phyloP scores from a whole-genome alignment of 2,329 filamentous ascomycete species.

The Emericellopsis atlantica region DNA sequence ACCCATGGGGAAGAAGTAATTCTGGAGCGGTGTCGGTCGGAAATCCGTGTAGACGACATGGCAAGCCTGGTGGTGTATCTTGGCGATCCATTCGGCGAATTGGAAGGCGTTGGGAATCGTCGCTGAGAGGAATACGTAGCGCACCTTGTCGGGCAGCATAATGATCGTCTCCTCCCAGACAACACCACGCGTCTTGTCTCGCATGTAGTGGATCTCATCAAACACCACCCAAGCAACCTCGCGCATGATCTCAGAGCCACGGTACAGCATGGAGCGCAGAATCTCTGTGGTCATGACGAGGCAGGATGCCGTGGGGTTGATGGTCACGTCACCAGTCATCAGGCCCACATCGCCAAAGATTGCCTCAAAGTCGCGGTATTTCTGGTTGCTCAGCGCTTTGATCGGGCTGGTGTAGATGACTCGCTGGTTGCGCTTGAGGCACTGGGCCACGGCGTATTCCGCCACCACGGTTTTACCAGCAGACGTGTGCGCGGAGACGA shows the following conservation, averaged over 20 bases:
- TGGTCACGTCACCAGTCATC: conserved; percentile 98
- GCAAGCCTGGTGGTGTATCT: conserved; percentile 93
- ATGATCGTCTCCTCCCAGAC: conserved; percentile 99
- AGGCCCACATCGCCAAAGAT: conserved; percentile 95
- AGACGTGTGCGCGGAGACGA: conserved; percentile 94
- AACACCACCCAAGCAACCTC: conserved; percentile 98
- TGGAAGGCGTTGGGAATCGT: conserved; percentile 99
- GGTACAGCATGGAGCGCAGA: conserved; percentile 94
- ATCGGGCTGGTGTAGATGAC: conserved; percentile 99
- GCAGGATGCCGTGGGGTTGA: conserved; percentile 96
- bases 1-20: conserved; percentile 93
- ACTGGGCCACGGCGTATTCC: conserved; percentile 96
- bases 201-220: conserved; percentile 97
- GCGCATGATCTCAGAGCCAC: conserved; percentile 97
- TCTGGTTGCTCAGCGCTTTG: conserved; percentile 97
- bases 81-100: conserved; percentile 98
- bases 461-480: conserved; percentile 97
- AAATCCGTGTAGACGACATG: conserved; percentile 99
- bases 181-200: conserved; percentile 86
- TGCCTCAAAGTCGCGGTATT: conserved; percentile 90
- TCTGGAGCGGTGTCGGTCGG: conserved; percentile 87
- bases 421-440: conserved; percentile 90
- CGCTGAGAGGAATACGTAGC: conserved; percentile 95
- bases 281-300: conserved; percentile 99
- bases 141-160: conserved; percentile 91